Percentiles rank a stretch among this genome's conserved stretches.
These are phyloP conservation scores for Mallotus nudiflorus DNA, from an alignment of 345 rosid genomes.

Conservation along the genomic window DNA sequence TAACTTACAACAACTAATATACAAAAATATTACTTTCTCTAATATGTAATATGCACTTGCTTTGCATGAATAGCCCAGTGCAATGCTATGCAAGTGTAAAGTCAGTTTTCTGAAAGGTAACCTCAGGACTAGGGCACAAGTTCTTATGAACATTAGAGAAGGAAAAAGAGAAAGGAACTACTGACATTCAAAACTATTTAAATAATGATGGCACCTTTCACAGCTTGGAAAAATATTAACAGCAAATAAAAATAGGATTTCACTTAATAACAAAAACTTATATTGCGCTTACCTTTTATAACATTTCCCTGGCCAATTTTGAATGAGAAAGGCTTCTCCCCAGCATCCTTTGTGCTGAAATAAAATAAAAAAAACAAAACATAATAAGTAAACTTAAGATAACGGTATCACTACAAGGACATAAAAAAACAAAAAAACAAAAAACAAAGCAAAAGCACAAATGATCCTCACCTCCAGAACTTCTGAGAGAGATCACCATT, in stretches of 20 bases:
- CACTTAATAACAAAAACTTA: not conserved
- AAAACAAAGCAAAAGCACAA: not conserved
- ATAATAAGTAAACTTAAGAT: conserved; percentile 12
- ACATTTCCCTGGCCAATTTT: conserved; percentile 79
- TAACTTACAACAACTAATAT: too few relatives aligned
- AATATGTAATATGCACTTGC: too few relatives aligned
- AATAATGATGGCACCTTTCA: too few relatives aligned
- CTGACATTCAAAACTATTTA: too few relatives aligned
- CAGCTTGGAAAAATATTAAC: not conserved
- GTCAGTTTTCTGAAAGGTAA: too few relatives aligned
- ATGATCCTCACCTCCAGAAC: conserved; percentile 92
- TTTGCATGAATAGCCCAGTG: too few relatives aligned
- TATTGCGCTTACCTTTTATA: conserved; percentile 54
- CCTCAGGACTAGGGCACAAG: too few relatives aligned
- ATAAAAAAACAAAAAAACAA: too few relatives aligned
- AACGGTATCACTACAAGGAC: not conserved
- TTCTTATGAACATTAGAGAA: too few relatives aligned
- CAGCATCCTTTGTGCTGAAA: conserved; percentile 82
- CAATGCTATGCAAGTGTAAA: too few relatives aligned
- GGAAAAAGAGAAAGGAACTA: too few relatives aligned
- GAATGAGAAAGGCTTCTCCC: conserved; percentile 79
- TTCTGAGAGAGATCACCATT: conserved; percentile 76
- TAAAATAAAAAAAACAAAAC: conserved; percentile 2
- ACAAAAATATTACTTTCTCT: not conserved
- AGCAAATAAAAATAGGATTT: not conserved